These are phyloP conservation scores for Beauveria varroae DNA, from an alignment of 2,329 filamentous ascomycete genomes.

Conservation along the genomic window DNA sequence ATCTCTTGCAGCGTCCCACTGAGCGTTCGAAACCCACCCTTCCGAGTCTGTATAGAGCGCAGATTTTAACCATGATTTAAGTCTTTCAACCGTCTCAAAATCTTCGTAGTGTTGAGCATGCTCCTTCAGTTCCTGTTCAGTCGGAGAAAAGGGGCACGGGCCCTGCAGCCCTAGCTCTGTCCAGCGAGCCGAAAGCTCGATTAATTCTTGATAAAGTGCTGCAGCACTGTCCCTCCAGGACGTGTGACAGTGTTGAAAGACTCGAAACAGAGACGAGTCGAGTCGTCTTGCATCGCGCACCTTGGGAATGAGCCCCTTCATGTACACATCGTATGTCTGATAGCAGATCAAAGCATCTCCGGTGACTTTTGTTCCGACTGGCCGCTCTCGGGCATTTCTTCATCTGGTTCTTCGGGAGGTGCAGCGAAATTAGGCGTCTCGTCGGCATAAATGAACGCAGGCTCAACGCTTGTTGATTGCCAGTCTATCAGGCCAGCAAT, in stretches of 20 bases:
- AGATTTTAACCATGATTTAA: neutral
- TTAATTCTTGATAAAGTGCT: neutral
- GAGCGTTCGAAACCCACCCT: neutral
- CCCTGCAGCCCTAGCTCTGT: neutral
- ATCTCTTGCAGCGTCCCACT: neutral
- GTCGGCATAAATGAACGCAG: neutral
- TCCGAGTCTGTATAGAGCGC: neutral
- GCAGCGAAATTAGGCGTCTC: neutral
- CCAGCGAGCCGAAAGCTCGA: neutral
- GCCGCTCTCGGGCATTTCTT: neutral
- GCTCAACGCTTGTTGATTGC: neutral
- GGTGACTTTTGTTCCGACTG: neutral
- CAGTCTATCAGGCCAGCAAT: neutral
- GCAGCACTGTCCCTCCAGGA: neutral
- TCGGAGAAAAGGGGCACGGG: neutral
- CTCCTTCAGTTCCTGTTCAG: neutral
- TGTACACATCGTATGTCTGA: neutral
- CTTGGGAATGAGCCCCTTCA: neutral
- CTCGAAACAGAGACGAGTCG: neutral
- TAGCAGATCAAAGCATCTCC: neutral
- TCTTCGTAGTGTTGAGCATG: neutral
- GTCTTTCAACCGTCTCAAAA: neutral
- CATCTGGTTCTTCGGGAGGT: neutral
- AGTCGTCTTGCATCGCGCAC: neutral
- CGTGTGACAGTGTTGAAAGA: neutral